Percentiles rank a stretch among this genome's conserved stretches.
Evolutionary conservation across 192 early-diverging fungal species (phyloP).

Genomic region (Coemansia sp.): DNA sequence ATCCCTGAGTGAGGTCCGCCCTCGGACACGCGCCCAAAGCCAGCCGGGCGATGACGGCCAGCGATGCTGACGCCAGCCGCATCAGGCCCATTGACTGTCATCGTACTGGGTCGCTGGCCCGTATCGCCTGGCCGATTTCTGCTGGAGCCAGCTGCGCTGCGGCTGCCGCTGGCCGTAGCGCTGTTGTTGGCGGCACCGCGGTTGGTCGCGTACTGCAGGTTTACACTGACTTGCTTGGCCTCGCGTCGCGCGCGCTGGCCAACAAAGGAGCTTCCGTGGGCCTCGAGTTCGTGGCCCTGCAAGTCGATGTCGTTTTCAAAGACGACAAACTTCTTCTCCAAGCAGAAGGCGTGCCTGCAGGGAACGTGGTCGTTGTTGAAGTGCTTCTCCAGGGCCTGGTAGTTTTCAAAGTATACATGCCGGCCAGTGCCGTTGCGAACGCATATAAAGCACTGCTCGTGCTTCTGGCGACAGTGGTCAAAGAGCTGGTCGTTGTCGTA

Average conservation of each 20-base stretch:
- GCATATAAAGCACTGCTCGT: slow-evolving; percentile 96
- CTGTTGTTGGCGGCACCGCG: slow-evolving; percentile 12
- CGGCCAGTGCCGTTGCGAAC: slow-evolving; percentile 66
- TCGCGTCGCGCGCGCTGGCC: slow-evolving; percentile 45
- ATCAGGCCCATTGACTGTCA: slow-evolving; percentile 47
- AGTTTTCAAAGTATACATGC: slow-evolving; percentile 89
- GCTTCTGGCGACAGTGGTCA: slow-evolving; percentile 89
- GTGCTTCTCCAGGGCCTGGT: slow-evolving; percentile 80
- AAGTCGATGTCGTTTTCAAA: slow-evolving; percentile 93
- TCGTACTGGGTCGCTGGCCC: slow-evolving; percentile 27
- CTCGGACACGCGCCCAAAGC: slow-evolving; percentile 38
- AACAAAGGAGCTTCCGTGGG: slow-evolving; percentile 27
- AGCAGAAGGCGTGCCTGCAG: slow-evolving; percentile 79
- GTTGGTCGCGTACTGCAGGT: slow-evolving; percentile 25
- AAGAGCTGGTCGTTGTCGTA: slow-evolving; percentile 95
- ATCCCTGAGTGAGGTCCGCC: not conserved
- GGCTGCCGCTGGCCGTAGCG: not conserved
- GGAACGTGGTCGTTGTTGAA: slow-evolving; percentile 80
- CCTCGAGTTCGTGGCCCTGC: slow-evolving; percentile 81
- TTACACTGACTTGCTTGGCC: slow-evolving; percentile 42
- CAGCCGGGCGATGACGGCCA: slow-evolving; percentile 40
- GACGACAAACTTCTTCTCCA: slow-evolving; percentile 96
- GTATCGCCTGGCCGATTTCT: not conserved
- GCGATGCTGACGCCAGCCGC: slow-evolving; percentile 43
- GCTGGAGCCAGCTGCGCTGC: not conserved